phyloP scores from a whole-genome alignment of 257 asterid species.

The Solanum chilense region DNA sequence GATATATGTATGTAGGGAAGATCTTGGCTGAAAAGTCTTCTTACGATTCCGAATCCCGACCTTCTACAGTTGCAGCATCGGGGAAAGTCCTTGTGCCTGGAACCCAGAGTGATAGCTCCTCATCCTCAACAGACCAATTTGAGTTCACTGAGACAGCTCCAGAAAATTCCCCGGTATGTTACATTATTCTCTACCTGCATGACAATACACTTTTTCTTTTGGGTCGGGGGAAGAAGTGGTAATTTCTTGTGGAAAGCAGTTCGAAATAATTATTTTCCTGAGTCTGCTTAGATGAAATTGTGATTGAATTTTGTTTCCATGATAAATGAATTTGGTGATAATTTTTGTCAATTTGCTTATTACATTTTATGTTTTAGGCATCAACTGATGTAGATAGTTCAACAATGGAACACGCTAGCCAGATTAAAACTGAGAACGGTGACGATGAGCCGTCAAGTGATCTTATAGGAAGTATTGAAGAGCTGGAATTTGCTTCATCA shows the following conservation, averaged over 20 bases:
- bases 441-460: neutral
- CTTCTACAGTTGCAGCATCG: slow-evolving; percentile 52
- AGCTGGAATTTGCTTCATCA: slow-evolving; percentile 19
- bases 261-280: neutral
- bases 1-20: slow-evolving; percentile 53
- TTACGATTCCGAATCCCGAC: slow-evolving; percentile 35
- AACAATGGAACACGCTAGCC: slow-evolving; percentile 16
- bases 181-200: neutral
- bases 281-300: neutral
- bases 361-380: slow-evolving; percentile 26
- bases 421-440: slow-evolving; percentile 20
- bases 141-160: slow-evolving; percentile 30
- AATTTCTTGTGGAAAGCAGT: neutral
- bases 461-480: slow-evolving; percentile 3
- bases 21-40: slow-evolving; percentile 43
- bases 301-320: neutral
- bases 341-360: neutral
- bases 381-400: slow-evolving; percentile 32
- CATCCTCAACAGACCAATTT: slow-evolving; percentile 23
- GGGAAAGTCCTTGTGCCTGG: slow-evolving; percentile 84
- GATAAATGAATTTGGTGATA: neutral
- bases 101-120: slow-evolving; percentile 32
- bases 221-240: neutral
- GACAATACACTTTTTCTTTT: neutral
- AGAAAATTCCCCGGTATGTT: slow-evolving; percentile 47